Evolutionary conservation across 768 basidiomycete genomes (phyloP), one percentile per base, ranked within the genome.

Genomic region (Arthromyces matolae): DNA sequence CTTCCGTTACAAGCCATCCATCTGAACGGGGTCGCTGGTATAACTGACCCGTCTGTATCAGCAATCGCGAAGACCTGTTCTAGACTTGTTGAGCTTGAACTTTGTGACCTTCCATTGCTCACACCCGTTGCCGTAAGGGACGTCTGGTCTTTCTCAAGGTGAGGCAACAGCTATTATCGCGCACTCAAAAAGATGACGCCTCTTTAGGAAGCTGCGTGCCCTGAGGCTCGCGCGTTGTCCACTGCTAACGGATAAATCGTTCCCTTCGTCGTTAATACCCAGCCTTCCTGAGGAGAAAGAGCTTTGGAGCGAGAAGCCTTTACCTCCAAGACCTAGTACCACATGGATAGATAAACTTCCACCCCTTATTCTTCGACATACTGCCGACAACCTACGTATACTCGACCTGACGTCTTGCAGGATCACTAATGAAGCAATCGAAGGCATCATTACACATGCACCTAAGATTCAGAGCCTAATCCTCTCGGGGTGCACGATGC

Each of bases 181-280:
- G 41, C 43, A 38, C 24, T 41, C 38, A 36, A n/a, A n/a, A n/a
- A n/a, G 43, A 41, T 45, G 43, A 55, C 39, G 36, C 25, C 28
- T 35, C 38, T 36, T 36, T 58, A 80, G 88, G 53, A 87, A 82
- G 60, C 71, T 97, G 44, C 76, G 89, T 7, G 80, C 77, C 37
- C 62, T 96, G 51, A 82, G 86, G 55, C 68, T 98, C 38, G 83
- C 87, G 31, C 84, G 87, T 43, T 96, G 92, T 63, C 64, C 76
- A 22, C 71, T 81, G 12, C 67, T 96, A 55, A 87, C 87, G 22
- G 90, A 94, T 70, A 82, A 77, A 56, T 82, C 82, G 1, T 89
- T 94, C 63, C 91, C 91, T 9, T 75, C 77, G 36, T 68, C 74
- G 38, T 52, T 64, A 50, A 62, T 58, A 23, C 56, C 57, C 19